Evolutionary conservation across 305 asterid genomes (phyloP), one percentile per base, ranked within the genome.

Genomic region (Stenogyne calaminthoides): DNA sequence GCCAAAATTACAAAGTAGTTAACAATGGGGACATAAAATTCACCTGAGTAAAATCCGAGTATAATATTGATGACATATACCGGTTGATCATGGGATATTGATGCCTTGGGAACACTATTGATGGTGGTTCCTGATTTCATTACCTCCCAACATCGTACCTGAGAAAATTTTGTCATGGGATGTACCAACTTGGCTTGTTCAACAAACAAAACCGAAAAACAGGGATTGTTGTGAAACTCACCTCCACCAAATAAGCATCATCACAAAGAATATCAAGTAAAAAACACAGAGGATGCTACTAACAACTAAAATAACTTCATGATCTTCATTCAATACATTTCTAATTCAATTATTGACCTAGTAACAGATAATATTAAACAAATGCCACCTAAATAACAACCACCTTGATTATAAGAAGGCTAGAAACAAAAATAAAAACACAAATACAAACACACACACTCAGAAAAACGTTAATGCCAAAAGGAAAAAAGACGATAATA

Each of bases 141-240:
- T 34, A 83, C 82, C 83, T 85, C 89, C 89, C 89, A 85, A 73
- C 89, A 85, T 69, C 89, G 81, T 6, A 85, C 89, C 89, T 85
- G 70, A 25, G 54, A 74, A 20, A 58, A 75, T 22, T 40, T 16
- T 16, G 39, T n/a, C 72, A 72, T 58, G 9, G 49, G 58, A 75
- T 64, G 20, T 42, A 70, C 67, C 52, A 72, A 22, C 71, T 29
- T 39, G 76, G 40, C 70, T 55, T 29, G 16, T 68, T 12, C 71
- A 27, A 46, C 39, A 60, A 63, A 20, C 46, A 59, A 44, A 51
- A 20, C 25, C 6, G 9, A 56, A 59, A 22, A 54, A 32, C 19
- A 55, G 22, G 2, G 7, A 63, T 29, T 9, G n/a, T 46, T 9
- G 64, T 36, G 63, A 40, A 68, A 32, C 91, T 88, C 87, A 80